These are phyloP conservation scores for Carallia brachiata DNA, from an alignment of 345 rosid species.

Conservation along the genomic window DNA sequence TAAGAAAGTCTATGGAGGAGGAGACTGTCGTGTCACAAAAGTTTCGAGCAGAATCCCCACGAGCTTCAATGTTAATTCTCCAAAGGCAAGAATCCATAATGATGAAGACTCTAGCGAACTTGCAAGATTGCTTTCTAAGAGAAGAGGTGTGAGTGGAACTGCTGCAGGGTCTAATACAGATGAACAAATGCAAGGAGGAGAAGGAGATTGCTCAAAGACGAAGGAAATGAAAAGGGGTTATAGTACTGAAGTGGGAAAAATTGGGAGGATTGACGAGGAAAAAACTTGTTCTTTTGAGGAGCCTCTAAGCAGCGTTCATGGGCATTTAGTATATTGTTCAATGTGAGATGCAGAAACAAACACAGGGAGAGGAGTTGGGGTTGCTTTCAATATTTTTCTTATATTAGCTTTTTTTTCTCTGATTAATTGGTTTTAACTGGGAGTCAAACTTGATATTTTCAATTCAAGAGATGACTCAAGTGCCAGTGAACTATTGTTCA, in stretches of 20 bases:
- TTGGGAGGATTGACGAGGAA: not conserved
- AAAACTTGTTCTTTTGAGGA: not conserved
- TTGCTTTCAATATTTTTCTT: too few species aligned
- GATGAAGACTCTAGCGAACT: not conserved
- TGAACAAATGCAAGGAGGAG: not conserved
- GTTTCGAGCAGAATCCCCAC: not conserved
- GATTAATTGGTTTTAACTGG: too few species aligned
- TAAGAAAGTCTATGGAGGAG: not conserved
- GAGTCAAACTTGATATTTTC: too few species aligned
- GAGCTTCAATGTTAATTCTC: not conserved
- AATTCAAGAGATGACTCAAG: too few species aligned
- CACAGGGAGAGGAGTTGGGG: too few species aligned
- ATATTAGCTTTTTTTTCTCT: too few species aligned
- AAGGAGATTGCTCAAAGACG: not conserved
- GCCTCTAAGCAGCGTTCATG: not conserved
- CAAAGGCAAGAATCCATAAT: not conserved
- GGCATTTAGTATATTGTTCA: too few species aligned
- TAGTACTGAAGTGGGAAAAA: not conserved
- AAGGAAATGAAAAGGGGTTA: not conserved
- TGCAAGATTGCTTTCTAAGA: not conserved
- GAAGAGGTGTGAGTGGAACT: not conserved
- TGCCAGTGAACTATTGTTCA: too few species aligned
- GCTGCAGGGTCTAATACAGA: not conserved
- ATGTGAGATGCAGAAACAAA: too few species aligned
- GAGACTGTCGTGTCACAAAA: not conserved